A percentile compares a stretch with the other conserved stretches of the same genome.
These are phyloP conservation scores for Candida glucosophila DNA, from an alignment of 1,139 yeast species.

Conservation along the genomic window DNA sequence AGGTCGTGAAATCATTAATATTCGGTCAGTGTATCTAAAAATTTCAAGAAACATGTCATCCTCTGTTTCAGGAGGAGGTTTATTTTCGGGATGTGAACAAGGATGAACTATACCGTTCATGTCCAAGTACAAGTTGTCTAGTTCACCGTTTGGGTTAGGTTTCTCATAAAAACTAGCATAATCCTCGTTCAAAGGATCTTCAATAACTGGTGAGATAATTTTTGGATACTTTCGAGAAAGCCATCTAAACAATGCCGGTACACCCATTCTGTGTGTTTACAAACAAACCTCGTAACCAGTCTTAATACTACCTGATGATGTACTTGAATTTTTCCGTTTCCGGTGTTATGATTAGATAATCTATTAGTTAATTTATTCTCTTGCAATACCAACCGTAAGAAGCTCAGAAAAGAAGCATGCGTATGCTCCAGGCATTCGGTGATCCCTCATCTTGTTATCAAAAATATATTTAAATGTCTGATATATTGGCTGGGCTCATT, in stretches of 20 bases:
- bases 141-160: constrained; percentile 92
- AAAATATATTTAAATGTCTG: too few species aligned
- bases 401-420: too few species aligned
- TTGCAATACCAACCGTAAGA: too few species aligned
- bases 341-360: too few species aligned
- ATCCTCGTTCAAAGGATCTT: constrained; percentile 49
- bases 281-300: too few species aligned
- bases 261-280: too few species aligned
- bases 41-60: constrained; percentile 92
- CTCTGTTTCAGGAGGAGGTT: constrained; percentile 89
- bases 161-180: constrained; percentile 60
- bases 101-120: constrained; percentile 99
- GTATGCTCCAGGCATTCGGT: too few species aligned
- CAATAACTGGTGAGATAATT: constrained; percentile 83
- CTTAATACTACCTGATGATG: too few species aligned
- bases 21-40: constrained; percentile 83
- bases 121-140: constrained; percentile 83
- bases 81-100: constrained; percentile 92
- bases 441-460: too few species aligned
- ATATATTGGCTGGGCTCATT: too few species aligned
- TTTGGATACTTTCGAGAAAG: constrained; percentile 88
- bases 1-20: constrained; percentile 89
- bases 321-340: too few species aligned
- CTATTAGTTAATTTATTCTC: too few species aligned
- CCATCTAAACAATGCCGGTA: constrained; percentile 98